Base-by-base conservation (phyloP, 2,329 filamentous ascomycete genomes). In the Cadophora gregata region DNA sequence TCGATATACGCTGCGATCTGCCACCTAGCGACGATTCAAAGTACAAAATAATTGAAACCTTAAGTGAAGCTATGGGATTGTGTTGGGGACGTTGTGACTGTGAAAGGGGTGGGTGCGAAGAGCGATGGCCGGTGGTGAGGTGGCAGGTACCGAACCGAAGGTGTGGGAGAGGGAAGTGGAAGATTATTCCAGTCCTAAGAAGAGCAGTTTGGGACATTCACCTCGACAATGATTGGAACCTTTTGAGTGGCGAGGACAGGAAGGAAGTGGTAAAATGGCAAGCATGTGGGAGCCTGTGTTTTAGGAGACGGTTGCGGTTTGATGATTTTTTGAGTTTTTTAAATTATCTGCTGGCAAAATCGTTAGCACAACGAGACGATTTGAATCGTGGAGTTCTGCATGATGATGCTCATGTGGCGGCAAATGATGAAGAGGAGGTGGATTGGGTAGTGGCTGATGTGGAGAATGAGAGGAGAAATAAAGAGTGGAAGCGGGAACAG, bases 111-210 rank as follows among this genome's bases (percentile, higher is more conserved):
- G 55, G 33, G 24, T 58, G 55, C 42, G 21, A 19, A 10, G 33
- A 58, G n/a, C 25, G 55, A 21, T 24, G 29, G 31, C 53, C 33
- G n/a, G 31, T 25, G 36, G 33, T 58, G 9, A 38, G 53, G 10
- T 58, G 55, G 55, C 33, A 58, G 55, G 33, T 58, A 5, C 33
- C 33, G 4, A 58, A 58, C 42, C 38, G 4, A 33, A 42, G 55
- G 12, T 42, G 21, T 25, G 33, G 55, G 33, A 58, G 55, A 7
- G 55, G 55, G 33, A 58, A 27, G 33, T 58, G 33, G 55, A 58
- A 14, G 27, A 21, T 38, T 1, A 16, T 42, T 10, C 55, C 55
- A 6, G 5, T 9, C 1, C 8, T 58, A 5, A 14, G 8, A 14
- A 10, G 10, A 6, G 9, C 2, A n/a, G 14, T 53, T 19, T 53